Evolutionary conservation across 2,329 filamentous ascomycete species (phyloP).

Genomic region (Elsinoe arachidis): DNA sequence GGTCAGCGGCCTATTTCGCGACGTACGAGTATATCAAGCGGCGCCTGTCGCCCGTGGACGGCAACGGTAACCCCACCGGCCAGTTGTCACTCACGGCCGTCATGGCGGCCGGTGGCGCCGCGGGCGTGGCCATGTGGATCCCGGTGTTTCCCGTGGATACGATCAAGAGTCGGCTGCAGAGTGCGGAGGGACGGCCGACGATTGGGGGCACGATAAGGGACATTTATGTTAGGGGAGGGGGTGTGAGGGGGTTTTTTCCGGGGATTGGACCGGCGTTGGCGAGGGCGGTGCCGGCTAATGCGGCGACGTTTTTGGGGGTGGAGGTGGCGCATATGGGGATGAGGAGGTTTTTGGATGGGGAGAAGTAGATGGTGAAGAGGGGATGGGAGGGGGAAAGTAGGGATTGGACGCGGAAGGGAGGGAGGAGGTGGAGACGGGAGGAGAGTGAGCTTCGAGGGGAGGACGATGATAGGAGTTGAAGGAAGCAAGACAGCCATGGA

Average conservation of each 20-base stretch:
- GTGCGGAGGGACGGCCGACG: slow-evolving; percentile 73
- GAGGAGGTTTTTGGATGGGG: slow-evolving; percentile 58
- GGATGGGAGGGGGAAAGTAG: no score
- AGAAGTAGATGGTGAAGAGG: not conserved
- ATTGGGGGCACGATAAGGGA: slow-evolving; percentile 71
- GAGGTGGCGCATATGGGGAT: slow-evolving; percentile 77
- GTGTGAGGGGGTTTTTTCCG: slow-evolving; percentile 89
- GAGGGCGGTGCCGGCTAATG: slow-evolving; percentile 90
- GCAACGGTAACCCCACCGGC: slow-evolving; percentile 59
- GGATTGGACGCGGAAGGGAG: not conserved
- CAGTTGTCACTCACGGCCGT: slow-evolving; percentile 74
- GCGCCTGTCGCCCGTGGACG: slow-evolving; percentile 72
- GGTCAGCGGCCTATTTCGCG: slow-evolving; percentile 90
- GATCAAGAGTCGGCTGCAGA: slow-evolving; percentile 89
- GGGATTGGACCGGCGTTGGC: slow-evolving; percentile 89
- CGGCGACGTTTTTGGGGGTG: slow-evolving; percentile 84
- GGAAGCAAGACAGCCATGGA: no score
- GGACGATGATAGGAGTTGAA: no score
- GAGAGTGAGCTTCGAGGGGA: no score
- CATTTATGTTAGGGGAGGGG: slow-evolving; percentile 67
- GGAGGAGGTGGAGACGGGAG: not conserved
- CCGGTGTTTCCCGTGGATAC: slow-evolving; percentile 97
- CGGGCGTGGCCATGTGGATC: slow-evolving; percentile 98
- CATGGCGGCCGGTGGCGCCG: slow-evolving; percentile 76
- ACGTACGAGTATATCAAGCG: slow-evolving; percentile 96